Conservation (phyloP, 2,329 filamentous ascomycete species). For the Fusarium nodosum region DNA sequence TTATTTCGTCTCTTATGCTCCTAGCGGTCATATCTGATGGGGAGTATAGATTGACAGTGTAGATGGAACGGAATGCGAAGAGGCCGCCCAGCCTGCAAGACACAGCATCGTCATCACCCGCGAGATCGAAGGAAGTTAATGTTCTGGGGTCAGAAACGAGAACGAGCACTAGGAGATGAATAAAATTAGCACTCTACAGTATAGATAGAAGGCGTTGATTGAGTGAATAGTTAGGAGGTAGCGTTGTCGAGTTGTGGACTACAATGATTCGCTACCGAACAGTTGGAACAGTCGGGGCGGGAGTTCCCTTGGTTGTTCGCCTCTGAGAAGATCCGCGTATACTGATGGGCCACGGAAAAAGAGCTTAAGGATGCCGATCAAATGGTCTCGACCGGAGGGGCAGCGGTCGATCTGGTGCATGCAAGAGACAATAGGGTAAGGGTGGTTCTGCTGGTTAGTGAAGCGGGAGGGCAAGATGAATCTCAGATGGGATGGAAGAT, state of each 20-base stretch:
- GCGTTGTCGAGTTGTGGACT: neutral
- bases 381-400: conserved; percentile 35
- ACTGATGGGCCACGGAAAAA: conserved; percentile 10
- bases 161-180: neutral
- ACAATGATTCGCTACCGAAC: conserved; percentile 30
- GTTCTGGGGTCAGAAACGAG: conserved; percentile 16
- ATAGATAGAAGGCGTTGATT: neutral
- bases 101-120: neutral
- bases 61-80: conserved; percentile 1
- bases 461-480: conserved; percentile 19
- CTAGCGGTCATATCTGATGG: neutral
- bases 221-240: neutral
- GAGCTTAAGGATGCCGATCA: conserved; percentile 35
- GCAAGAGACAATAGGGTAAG: conserved; percentile 8
- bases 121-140: conserved; percentile 2
- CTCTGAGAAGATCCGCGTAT: conserved; percentile 18
- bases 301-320: conserved; percentile 24
- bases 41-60: neutral
- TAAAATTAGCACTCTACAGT: neutral
- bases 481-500: conserved; percentile 24
- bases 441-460: conserved; percentile 31
- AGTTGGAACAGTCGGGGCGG: conserved; percentile 30
- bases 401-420: conserved; percentile 22
- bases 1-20: too few relatives aligned
- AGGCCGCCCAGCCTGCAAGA: conserved; percentile 6